phyloP scores from a whole-genome alignment of 495 filamentous ascomycete genomes.

The Arthonia radiata region DNA sequence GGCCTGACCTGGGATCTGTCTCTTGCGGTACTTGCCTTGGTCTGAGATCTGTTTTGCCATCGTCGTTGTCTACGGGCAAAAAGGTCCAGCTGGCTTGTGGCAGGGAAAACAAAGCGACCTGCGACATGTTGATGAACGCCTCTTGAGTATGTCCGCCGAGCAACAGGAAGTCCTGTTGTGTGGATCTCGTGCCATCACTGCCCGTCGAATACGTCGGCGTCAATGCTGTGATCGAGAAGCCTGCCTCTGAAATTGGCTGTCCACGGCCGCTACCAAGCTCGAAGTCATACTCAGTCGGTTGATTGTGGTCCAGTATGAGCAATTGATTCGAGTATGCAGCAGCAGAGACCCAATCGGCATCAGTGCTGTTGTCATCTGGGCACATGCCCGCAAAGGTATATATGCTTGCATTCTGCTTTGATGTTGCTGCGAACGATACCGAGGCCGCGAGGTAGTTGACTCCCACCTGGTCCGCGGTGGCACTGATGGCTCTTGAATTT shows the following conservation, averaged over 20 bases:
- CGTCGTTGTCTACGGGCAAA: constrained; percentile 24
- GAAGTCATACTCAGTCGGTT: constrained; percentile 12
- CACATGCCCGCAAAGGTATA: constrained; percentile 85
- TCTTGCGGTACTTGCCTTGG: constrained; percentile 3
- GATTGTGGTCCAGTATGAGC: constrained; percentile 29
- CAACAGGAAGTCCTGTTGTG: constrained; percentile 53
- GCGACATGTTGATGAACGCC: constrained; percentile 85
- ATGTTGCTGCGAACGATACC: constrained; percentile 37
- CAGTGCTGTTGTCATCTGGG: constrained; percentile 22
- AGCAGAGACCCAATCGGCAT: constrained; percentile 28
- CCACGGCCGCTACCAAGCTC: constrained; percentile 20
- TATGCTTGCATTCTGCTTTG: constrained; percentile 28
- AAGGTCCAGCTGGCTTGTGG: constrained; percentile 76
- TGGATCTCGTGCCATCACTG: constrained; percentile 23
- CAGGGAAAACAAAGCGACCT: constrained; percentile 63
- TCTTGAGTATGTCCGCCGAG: constrained; percentile 62
- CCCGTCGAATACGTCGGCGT: constrained; percentile 33
- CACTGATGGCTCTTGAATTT: too few species aligned
- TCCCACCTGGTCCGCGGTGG: constrained; percentile 15
- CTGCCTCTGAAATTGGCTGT: constrained; percentile 57
- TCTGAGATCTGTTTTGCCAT: constrained; percentile 21
- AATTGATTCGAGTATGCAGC: constrained; percentile 60
- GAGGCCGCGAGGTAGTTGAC: constrained; percentile 41
- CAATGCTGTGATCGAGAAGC: constrained; percentile 58
- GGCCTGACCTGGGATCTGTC: constrained; percentile 62